Evolutionary conservation across 306 rosid genomes (phyloP).

Genomic region (Dicorynia guianensis): DNA sequence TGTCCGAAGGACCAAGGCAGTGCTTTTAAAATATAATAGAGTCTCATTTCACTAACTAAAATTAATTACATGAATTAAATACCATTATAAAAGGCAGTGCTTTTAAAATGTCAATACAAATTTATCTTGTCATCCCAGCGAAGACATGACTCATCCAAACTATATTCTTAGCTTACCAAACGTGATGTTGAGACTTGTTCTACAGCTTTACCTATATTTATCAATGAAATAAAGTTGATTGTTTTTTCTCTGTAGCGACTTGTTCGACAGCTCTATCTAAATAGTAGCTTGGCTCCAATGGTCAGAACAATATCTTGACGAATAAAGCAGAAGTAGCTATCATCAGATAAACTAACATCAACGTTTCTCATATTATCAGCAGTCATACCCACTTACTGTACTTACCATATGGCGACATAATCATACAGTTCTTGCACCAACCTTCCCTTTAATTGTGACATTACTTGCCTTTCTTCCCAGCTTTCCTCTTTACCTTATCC

Average conservation of each 20-base stretch:
- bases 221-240: too few species aligned
- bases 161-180: constrained; percentile 40
- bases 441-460: too few species aligned
- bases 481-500: neutral
- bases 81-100: too few species aligned
- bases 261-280: neutral
- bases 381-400: constrained; percentile 56
- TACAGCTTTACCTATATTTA: neutral
- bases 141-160: neutral
- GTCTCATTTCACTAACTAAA: too few species aligned
- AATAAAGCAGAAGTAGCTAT: constrained; percentile 51
- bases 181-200: constrained; percentile 21
- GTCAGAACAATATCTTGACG: constrained; percentile 58
- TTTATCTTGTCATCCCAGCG: neutral
- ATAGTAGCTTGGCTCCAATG: constrained; percentile 34
- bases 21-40: too few species aligned
- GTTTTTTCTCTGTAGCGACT: constrained; percentile 22
- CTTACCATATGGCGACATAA: constrained; percentile 20
- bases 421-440: constrained; percentile 11
- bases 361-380: constrained; percentile 19
- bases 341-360: constrained; percentile 58
- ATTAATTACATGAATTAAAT: too few species aligned
- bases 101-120: too few species aligned
- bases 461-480: neutral
- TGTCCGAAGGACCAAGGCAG: too few species aligned